Evolutionary conservation across 768 basidiomycete species (phyloP), one percentile per base, ranked within the genome.

Genomic region (Boletellus emodensis): DNA sequence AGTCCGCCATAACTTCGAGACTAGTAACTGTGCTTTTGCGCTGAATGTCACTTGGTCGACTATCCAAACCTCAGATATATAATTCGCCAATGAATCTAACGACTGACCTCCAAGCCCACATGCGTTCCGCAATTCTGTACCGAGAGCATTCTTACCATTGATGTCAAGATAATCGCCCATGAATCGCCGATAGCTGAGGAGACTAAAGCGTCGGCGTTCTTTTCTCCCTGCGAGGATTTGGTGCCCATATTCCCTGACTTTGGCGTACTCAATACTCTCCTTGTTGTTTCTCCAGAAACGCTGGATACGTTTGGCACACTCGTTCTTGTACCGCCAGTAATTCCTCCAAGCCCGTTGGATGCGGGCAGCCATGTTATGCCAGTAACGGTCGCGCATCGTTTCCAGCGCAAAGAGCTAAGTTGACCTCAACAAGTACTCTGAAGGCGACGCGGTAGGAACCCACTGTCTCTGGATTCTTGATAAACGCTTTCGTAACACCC

Each of bases 281-380:
- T 97, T 98, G 76, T 97, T 97, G 70, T 92, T 92, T 75, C 87
- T 91, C 96, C 96, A 99, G 80, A 97, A 98, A 48, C 94, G 76
- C 66, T 98, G 96, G 47, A 99, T 98, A 46, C 93, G 87, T 32
- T 80, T 81, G 11, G 96, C 96, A 61, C 92, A 95, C 64, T 97
- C 96, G 59, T 94, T 82, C 71, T 90, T 93, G 72, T 96, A 91
- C 9, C 95, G 83, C 79, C 94, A 81, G 68, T 96, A 96, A 66
- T 96, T 95, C 51, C 95, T 80, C 80, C 85, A 99, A 5, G 93
- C 93, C 32, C 96, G 85, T 68, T 99, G 96, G 45, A 99, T 99
- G 40, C 96, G 87, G 22, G 73, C 82, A 0, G 96, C 96, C 96
- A 99, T 99, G 69, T 97, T 98, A 69, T 99, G 96, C 96, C 96